Percentiles rank a stretch among this genome's conserved stretches.
These are phyloP conservation scores for Aspergillus melleus DNA, from an alignment of 2,329 filamentous ascomycete genomes.

Conservation along the genomic window DNA sequence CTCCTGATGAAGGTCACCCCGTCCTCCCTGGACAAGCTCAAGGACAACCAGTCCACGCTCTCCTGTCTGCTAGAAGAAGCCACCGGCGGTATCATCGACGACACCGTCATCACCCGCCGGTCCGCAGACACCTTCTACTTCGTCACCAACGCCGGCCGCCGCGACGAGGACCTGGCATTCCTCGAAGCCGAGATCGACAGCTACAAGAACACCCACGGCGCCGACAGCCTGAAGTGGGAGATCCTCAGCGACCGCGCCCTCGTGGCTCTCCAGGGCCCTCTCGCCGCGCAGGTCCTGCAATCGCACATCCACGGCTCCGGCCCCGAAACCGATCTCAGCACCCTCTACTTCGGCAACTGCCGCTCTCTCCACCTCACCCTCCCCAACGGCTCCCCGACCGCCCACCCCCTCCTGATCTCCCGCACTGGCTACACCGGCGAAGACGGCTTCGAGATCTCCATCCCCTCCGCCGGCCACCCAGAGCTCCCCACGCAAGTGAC, in stretches of 20 bases:
- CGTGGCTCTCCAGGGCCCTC: conserved; percentile 85
- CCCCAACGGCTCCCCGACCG: conserved; percentile 50
- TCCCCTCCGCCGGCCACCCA: conserved; percentile 64
- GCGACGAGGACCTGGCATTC: conserved; percentile 83
- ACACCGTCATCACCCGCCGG: conserved; percentile 86
- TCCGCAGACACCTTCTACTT: conserved; percentile 77
- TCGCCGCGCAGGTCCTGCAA: conserved; percentile 68
- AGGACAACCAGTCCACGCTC: conserved; percentile 70
- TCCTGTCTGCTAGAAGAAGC: conserved; percentile 77
- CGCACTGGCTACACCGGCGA: conserved; percentile 96
- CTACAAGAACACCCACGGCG: conserved; percentile 57
- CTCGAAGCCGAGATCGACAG: conserved; percentile 67
- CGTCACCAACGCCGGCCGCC: conserved; percentile 91
- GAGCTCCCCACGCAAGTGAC: conserved; percentile 55
- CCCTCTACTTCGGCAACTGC: conserved; percentile 80
- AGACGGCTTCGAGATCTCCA: conserved; percentile 95
- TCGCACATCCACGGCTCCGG: conserved; percentile 57
- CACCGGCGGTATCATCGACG: conserved; percentile 91
- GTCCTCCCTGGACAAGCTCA: conserved; percentile 65
- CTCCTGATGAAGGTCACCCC: conserved; percentile 87
- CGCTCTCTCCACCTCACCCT: conserved; percentile 66
- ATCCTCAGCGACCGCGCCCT: conserved; percentile 73
- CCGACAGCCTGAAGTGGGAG: conserved; percentile 63
- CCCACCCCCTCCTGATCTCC: conserved; percentile 68
- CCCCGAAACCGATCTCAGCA: conserved; percentile 57